Evolutionary conservation across 2,329 filamentous ascomycete species (phyloP).

Genomic region (Phyllosticta citribraziliensis): DNA sequence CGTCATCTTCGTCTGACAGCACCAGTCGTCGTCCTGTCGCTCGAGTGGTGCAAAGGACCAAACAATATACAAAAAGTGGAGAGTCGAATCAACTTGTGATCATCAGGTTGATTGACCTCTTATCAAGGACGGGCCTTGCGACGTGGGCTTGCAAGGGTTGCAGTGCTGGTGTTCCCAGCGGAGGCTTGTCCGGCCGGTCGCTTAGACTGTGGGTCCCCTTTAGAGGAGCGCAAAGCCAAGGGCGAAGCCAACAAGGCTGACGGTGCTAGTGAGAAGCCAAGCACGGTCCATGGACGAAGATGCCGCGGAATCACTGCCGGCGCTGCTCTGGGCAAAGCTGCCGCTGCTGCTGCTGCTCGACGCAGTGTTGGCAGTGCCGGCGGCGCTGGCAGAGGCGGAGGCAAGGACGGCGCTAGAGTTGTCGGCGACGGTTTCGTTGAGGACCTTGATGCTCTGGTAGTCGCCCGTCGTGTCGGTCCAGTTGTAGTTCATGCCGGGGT

Average conservation of each 20-base stretch:
- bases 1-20: background rate
- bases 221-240: slow-evolving; percentile 9
- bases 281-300: background rate
- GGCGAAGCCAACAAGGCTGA: slow-evolving; percentile 7
- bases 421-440: slow-evolving; percentile 12
- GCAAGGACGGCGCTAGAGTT: background rate
- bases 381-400: background rate
- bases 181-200: background rate
- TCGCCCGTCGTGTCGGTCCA: slow-evolving; percentile 40
- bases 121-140: background rate
- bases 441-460: slow-evolving; percentile 40
- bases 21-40: background rate
- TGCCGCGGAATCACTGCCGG: background rate
- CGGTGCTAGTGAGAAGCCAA: slow-evolving; percentile 1
- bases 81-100: background rate
- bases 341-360: background rate
- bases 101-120: background rate
- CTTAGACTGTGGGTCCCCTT: background rate
- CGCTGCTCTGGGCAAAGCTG: slow-evolving; percentile 2
- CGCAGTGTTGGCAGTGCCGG: background rate
- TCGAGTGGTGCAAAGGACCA: background rate
- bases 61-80: background rate
- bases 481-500: slow-evolving; percentile 41
- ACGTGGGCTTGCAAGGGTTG: background rate
- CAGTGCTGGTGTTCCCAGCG: background rate